These are phyloP conservation scores for Trichosanthes cucumerina DNA, from an alignment of 306 rosid genomes.

Conservation along the genomic window DNA sequence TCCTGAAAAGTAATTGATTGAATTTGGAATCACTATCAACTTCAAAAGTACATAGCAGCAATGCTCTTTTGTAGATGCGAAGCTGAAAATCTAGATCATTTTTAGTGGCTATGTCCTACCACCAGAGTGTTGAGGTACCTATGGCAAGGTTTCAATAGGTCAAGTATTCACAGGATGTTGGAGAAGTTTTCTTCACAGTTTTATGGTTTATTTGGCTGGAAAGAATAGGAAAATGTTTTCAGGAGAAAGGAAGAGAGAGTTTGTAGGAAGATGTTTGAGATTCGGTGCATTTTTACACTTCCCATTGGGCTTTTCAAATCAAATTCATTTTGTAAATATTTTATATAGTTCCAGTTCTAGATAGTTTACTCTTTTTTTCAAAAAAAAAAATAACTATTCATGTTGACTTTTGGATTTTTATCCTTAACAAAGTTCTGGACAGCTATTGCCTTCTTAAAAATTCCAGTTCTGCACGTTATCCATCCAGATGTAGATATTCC, in stretches of 20 bases:
- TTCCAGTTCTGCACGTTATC: background rate
- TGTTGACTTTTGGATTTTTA: background rate
- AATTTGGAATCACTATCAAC: background rate
- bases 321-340: background rate
- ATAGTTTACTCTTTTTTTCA: background rate
- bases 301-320: background rate
- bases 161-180: background rate
- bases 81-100: background rate
- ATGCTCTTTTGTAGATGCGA: background rate
- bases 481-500: background rate
- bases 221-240: background rate
- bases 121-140: background rate
- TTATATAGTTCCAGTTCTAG: background rate
- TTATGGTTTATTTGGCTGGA: background rate
- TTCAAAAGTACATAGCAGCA: background rate
- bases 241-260: background rate
- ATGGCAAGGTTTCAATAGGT: background rate
- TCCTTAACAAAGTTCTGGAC: background rate
- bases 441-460: background rate
- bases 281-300: background rate
- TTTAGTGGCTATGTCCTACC: background rate
- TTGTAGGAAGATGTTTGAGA: background rate
- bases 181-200: background rate
- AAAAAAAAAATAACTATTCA: no score
- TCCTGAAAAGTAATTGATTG: conserved; percentile 38